phyloP scores from a whole-genome alignment of 2,329 filamentous ascomycete species.

The Aspergillus glaucus region DNA sequence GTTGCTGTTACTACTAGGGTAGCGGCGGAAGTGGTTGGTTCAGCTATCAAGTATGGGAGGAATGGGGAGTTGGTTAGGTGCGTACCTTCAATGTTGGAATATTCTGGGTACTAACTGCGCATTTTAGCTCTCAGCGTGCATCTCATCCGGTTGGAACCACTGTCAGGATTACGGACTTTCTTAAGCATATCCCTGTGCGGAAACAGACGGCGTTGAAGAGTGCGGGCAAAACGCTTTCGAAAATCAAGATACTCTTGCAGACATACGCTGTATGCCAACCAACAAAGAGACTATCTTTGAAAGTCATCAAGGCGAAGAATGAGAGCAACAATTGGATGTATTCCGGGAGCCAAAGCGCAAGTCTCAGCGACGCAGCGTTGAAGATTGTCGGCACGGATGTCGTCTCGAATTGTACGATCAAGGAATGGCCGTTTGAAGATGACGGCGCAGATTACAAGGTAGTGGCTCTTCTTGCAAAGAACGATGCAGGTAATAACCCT shows the following conservation, averaged over 20 bases:
- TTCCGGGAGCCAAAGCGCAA: slow-evolving; percentile 45
- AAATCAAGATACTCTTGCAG: slow-evolving; percentile 50
- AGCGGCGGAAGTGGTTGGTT: slow-evolving; percentile 51
- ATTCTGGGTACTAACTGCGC: neutral
- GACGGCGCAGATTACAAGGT: slow-evolving; percentile 30
- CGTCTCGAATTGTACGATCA: slow-evolving; percentile 43
- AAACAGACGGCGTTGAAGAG: slow-evolving; percentile 50
- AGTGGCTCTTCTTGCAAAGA: slow-evolving; percentile 45
- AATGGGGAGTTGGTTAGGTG: slow-evolving; percentile 46
- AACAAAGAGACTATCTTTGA: slow-evolving; percentile 50
- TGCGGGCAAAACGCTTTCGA: slow-evolving; percentile 43
- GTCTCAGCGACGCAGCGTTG: slow-evolving; percentile 48
- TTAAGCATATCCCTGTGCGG: slow-evolving; percentile 55
- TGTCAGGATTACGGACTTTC: slow-evolving; percentile 51
- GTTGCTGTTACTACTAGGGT: slow-evolving; percentile 52
- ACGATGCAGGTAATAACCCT: slow-evolving; percentile 28
- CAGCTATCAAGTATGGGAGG: slow-evolving; percentile 45
- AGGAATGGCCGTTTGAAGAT: slow-evolving; percentile 22
- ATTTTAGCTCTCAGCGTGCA: slow-evolving; percentile 29
- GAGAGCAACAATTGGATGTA: slow-evolving; percentile 57
- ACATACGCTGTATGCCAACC: slow-evolving; percentile 56
- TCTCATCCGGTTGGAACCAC: slow-evolving; percentile 58
- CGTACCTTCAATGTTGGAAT: neutral
- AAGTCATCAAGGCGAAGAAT: slow-evolving; percentile 53
- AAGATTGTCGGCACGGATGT: slow-evolving; percentile 53